Evolutionary conservation across 2,329 filamentous ascomycete species (phyloP), one percentile per base, ranked within the genome.

Genomic region (Cladosporium phlei): DNA sequence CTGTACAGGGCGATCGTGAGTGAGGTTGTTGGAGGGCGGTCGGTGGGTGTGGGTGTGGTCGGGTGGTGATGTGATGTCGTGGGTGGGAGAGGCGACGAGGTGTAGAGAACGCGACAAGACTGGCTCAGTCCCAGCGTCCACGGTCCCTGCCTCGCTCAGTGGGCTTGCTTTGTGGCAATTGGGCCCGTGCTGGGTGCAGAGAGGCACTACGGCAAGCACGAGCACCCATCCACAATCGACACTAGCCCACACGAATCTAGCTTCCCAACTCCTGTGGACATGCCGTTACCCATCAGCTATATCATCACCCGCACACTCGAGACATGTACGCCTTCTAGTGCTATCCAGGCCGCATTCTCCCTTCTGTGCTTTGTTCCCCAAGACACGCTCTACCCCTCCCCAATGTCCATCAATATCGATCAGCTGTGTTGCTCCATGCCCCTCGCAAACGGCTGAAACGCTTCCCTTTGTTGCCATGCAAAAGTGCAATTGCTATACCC

Each of bases 401-500:
- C 21, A 22, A 38, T 29, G 24, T 11, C 24, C 37, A 17, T 12
- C 5, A 7, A 39, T 39, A 39, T 10, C 37, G 32, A 45, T 45
- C 42, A 21, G n/a, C 42, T 37, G 2, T 19, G 42, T 45, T 14
- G 32, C 42, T 6, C 35, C 14, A 27, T 16, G 32, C 42, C 42
- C 42, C 42, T 45, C 42, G 42, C 16, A 37, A 45, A 45, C 32
- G 42, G 20, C 42, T 43, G 16, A 33, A 43, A 45, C 42, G 24
- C 17, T 32, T 28, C 29, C 27, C 29, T 32, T 22, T 43, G 29
- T 45, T 35, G 35, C 12, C 42, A 11, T 11, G 19, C 35, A 20
- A 19, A 33, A 33, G 37, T 39, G 37, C 25, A 22, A 20, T 16
- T 9, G 4, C 24, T n/a, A n/a, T n/a, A n/a, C n/a, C n/a, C n/a